A percentile compares a stretch with the other conserved stretches of the same genome.
These are phyloP conservation scores for Aeminium ludgeri DNA, from an alignment of 495 filamentous ascomycete species.

Conservation along the genomic window DNA sequence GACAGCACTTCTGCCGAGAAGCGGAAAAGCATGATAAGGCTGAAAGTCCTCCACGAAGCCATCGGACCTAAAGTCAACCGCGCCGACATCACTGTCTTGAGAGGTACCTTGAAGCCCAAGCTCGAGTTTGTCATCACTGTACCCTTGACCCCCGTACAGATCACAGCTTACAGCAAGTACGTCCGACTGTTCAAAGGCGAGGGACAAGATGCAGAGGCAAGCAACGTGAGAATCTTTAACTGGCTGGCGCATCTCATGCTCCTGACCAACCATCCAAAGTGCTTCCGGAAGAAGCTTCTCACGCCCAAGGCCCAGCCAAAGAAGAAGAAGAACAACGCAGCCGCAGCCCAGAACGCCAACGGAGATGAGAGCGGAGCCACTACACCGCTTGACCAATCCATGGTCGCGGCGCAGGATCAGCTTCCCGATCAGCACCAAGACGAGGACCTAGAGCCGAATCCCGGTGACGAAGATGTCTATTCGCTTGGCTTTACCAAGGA, in stretches of 20 bases:
- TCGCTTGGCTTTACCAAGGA: slow-evolving; percentile 32
- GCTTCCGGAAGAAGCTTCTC: slow-evolving; percentile 41
- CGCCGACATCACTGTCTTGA: slow-evolving; percentile 48
- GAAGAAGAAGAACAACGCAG: slow-evolving; percentile 6
- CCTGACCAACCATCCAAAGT: slow-evolving; percentile 59
- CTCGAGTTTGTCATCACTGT: slow-evolving; percentile 67
- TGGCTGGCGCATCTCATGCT: slow-evolving; percentile 42
- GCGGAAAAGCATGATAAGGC: slow-evolving; percentile 42
- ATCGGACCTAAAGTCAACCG: slow-evolving; percentile 68
- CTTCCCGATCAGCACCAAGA: too few relatives aligned
- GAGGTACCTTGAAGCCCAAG: slow-evolving; percentile 49
- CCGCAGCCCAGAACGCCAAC: too few relatives aligned
- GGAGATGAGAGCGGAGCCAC: too few relatives aligned
- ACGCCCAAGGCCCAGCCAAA: background rate
- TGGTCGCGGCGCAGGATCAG: too few relatives aligned
- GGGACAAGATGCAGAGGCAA: too few relatives aligned
- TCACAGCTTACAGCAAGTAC: slow-evolving; percentile 43
- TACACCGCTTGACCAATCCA: too few relatives aligned
- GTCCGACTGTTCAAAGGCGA: slow-evolving; percentile 24
- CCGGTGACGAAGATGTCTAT: slow-evolving; percentile 35
- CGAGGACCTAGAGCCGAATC: slow-evolving; percentile 24
- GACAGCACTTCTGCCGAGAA: slow-evolving; percentile 41
- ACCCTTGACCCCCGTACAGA: slow-evolving; percentile 50
- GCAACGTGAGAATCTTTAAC: slow-evolving; percentile 28
- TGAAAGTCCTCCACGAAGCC: slow-evolving; percentile 52